A percentile compares a stretch with the other conserved stretches of the same genome.
phyloP scores from a whole-genome alignment of 2,329 filamentous ascomycete species.

The Calonectria multiphialidica region DNA sequence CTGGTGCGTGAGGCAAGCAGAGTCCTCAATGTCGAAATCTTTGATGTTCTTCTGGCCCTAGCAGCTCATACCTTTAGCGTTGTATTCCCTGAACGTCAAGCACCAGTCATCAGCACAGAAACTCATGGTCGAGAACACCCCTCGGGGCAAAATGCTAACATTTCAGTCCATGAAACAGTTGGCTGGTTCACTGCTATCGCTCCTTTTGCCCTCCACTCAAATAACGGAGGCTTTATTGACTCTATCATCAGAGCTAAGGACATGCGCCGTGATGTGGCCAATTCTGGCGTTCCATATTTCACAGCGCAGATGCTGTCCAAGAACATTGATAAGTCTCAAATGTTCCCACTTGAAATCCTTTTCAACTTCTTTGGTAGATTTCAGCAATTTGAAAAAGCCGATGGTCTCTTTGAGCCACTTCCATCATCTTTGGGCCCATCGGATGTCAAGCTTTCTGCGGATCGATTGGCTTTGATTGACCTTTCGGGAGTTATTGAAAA shows the following conservation, averaged over 20 bases:
- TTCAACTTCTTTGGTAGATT: slow-evolving; percentile 46
- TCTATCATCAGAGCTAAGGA: not conserved
- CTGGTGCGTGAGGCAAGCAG: not conserved
- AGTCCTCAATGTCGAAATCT: not conserved
- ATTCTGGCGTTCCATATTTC: not conserved
- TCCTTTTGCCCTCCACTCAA: not conserved
- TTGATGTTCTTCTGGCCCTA: slow-evolving; percentile 39
- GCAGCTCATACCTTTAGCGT: slow-evolving; percentile 38
- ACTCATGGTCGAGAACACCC: slow-evolving; percentile 51
- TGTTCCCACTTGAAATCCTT: slow-evolving; percentile 38
- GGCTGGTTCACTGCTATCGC: not conserved
- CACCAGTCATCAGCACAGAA: slow-evolving; percentile 48
- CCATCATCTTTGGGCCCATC: not conserved
- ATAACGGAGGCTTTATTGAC: not conserved
- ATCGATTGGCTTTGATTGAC: slow-evolving; percentile 22
- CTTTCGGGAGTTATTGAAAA: slow-evolving; percentile 17
- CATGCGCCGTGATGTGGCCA: not conserved
- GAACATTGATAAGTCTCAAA: not conserved
- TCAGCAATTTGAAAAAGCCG: slow-evolving; percentile 45
- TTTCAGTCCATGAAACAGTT: not conserved
- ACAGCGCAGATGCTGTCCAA: not conserved
- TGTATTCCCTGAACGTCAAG: slow-evolving; percentile 33
- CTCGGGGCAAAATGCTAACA: not conserved
- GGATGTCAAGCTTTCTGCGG: slow-evolving; percentile 27
- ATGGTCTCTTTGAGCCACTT: slow-evolving; percentile 37